Conservation (phyloP, 2,329 filamentous ascomycete species). For the Xylaria sp. region DNA sequence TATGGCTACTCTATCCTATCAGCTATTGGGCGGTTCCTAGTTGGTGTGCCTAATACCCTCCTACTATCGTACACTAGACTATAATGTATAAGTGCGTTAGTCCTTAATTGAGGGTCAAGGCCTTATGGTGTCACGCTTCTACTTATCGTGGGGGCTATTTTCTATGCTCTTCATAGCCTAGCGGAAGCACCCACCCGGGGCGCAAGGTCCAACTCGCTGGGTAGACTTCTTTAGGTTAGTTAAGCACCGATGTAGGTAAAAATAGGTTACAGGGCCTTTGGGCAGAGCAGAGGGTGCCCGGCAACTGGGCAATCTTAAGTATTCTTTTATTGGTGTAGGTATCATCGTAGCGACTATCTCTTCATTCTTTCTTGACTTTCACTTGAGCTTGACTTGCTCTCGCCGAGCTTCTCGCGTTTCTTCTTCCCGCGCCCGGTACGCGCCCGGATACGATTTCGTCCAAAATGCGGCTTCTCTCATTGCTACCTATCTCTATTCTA, state of each 20-base stretch:
- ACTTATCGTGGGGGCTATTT: conserved; percentile 19
- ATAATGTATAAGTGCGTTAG: neutral
- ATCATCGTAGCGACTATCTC: conserved; percentile 6
- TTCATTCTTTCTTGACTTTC: conserved; percentile 22
- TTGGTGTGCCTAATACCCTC: neutral
- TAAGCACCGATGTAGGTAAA: conserved; percentile 1
- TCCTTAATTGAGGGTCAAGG: neutral
- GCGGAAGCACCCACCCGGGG: conserved; percentile 8
- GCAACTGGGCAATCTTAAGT: neutral
- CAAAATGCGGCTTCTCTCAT: conserved; percentile 30
- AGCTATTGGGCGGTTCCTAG: neutral
- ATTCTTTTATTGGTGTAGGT: conserved; percentile 7
- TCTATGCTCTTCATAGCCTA: conserved; percentile 22
- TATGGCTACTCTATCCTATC: neutral
- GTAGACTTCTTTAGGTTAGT: conserved; percentile 6
- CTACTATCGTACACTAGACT: neutral
- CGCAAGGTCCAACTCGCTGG: conserved; percentile 9
- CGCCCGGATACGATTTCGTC: conserved; percentile 10
- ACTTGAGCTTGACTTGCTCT: conserved; percentile 15
- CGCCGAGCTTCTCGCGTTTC: conserved; percentile 21
- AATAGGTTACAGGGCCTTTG: conserved; percentile 21
- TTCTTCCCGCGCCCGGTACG: conserved; percentile 1
- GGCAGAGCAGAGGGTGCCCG: conserved; percentile 11
- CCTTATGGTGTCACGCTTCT: neutral
- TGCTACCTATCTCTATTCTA: conserved; percentile 30